Evolutionary conservation across 495 filamentous ascomycete species (phyloP), one percentile per base, ranked within the genome.

Genomic region (Trichocladium uniseriatum): DNA sequence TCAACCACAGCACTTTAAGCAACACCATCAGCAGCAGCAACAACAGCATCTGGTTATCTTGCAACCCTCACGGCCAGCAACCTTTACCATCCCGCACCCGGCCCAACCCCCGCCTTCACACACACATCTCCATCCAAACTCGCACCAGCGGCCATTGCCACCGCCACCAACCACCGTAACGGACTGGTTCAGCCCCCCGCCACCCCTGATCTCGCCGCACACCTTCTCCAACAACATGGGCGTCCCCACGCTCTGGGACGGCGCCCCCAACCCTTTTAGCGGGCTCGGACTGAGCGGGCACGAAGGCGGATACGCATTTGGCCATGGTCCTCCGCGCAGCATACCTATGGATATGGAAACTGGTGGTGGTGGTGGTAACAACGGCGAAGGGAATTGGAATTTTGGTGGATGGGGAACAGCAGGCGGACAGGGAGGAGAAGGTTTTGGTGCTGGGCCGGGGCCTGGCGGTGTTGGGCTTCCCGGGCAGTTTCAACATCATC

Each of bases 131-230:
- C 38, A 29, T 11, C 41, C 51, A 15, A 56, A 57, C 32, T 48
- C 62, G 2, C 65, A 71, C 27, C 70, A 72, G 39, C 63, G 69
- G 2, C 60, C 63, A 16, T 46, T 69, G 6, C 68, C 69, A 9
- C 59, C 62, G 6, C 68, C 69, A 9, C 59, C 62, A 35, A 45
- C 58, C n/a, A 60, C 52, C 2, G 58, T 64, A 8, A 60, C 64
- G 6, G 63, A 70, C 49, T 74, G 71, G 71, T 68, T 31, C 57
- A 64, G 58, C 35, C 64, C 77, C 0, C 78, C 78, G 5, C 75
- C 75, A 6, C 67, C 71, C 2, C 73, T 80, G 68, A 54, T 77
- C 64, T 49, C 77, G 57, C 50, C 69, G 59, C 54, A 76, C 61
- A 42, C 53, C 19, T 61, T 58, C 35, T 46, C 47, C n/a, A 44